These are phyloP conservation scores for Penicillium ochrochloron DNA, from an alignment of 495 filamentous ascomycete genomes.

Conservation along the genomic window DNA sequence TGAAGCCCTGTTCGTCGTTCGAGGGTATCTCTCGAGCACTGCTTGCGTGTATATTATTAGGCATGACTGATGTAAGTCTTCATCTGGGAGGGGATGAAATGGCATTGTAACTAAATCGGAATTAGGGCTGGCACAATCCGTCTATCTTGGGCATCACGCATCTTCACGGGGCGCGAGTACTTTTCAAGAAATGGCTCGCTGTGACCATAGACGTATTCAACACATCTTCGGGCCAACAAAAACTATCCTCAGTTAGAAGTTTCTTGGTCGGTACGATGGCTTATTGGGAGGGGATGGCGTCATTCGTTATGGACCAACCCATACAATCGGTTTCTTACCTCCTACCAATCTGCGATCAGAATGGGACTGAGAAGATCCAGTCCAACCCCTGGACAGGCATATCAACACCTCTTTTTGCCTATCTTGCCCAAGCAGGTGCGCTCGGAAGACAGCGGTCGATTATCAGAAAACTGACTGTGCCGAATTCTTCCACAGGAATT, in stretches of 20 bases:
- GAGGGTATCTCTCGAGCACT: not conserved
- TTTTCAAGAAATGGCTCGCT: not conserved
- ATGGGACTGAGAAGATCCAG: not conserved
- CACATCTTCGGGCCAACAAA: not conserved
- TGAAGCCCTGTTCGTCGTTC: not conserved
- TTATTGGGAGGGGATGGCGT: not conserved
- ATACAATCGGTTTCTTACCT: not conserved
- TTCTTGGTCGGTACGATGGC: not conserved
- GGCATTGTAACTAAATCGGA: not conserved
- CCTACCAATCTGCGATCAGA: not conserved
- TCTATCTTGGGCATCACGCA: not conserved
- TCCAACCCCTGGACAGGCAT: slow-evolving; percentile 2
- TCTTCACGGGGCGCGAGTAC: slow-evolving; percentile 2
- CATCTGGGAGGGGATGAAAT: not conserved
- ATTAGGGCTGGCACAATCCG: slow-evolving; percentile 6
- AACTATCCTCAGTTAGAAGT: not conserved
- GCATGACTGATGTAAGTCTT: slow-evolving; percentile 1
- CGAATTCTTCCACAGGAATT: not conserved
- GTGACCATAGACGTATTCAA: not conserved
- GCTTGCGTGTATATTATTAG: not conserved
- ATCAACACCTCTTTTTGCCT: not conserved
- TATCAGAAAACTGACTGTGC: not conserved
- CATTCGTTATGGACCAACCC: not conserved
- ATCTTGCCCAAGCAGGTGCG: not conserved
- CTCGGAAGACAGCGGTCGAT: slow-evolving; percentile 1